phyloP scores from a whole-genome alignment of 1,284 basidiomycete genomes.

The Fomes fomentarius region DNA sequence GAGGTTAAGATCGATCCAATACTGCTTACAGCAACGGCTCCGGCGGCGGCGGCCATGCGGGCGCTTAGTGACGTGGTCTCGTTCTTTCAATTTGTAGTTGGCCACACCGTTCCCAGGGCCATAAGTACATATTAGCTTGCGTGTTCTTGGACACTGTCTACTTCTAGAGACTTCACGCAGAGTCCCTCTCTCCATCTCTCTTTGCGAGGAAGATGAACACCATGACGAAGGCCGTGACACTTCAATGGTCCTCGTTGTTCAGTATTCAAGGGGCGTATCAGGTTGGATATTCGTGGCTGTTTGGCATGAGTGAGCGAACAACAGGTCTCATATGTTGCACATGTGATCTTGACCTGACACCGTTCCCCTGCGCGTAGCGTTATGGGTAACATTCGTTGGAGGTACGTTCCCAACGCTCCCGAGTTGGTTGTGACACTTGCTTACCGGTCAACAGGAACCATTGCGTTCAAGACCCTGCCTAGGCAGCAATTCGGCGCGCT shows the following conservation, averaged over 20 bases:
- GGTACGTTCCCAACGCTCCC: no score
- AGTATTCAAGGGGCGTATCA: conserved; percentile 54
- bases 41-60: background rate
- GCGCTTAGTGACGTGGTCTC: background rate
- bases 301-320: conserved; percentile 65
- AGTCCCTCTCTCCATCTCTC: no score
- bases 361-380: conserved; percentile 38
- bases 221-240: conserved; percentile 23
- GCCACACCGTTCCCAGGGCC: conserved; percentile 9
- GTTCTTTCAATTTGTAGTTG: background rate
- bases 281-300: conserved; percentile 60
- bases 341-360: background rate
- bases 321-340: no score
- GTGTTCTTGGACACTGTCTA: background rate
- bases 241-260: conserved; percentile 47
- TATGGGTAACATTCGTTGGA: conserved; percentile 73
- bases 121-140: conserved; percentile 19
- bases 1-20: background rate
- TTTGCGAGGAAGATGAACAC: background rate
- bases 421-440: background rate
- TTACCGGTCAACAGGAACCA: conserved; percentile 46
- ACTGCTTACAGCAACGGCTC: background rate
- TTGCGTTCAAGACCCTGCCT: conserved; percentile 62
- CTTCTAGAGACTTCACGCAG: no score
- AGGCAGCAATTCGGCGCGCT: conserved; percentile 77